These are phyloP conservation scores for Physcomitrellopsis africana DNA, from an alignment of 225 moss, liverwort and hornwort genomes.

Conservation along the genomic window DNA sequence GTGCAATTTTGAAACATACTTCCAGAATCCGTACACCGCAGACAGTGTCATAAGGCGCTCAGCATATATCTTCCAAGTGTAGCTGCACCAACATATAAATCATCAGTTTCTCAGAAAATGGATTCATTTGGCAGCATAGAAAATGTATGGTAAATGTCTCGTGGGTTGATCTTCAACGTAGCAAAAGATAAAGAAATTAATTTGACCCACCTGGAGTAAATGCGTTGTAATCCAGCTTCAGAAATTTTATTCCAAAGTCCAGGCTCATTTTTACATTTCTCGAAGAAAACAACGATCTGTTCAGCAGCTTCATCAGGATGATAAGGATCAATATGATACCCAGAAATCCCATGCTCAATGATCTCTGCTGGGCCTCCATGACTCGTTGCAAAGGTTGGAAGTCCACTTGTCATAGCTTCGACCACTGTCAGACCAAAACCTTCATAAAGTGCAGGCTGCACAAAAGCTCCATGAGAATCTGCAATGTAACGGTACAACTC, in stretches of 20 bases:
- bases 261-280: conserved; percentile 46
- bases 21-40: conserved; percentile 74
- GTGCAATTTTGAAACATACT: conserved; percentile 71
- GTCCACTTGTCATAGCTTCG: conserved; percentile 88
- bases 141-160: not conserved
- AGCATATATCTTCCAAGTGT: conserved; percentile 68
- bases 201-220: conserved; percentile 55
- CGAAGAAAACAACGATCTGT: conserved; percentile 61
- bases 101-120: not conserved
- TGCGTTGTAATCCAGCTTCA: conserved; percentile 71
- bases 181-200: not conserved
- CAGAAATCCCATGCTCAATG: conserved; percentile 70
- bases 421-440: conserved; percentile 87
- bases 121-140: not conserved
- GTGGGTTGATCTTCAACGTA: not conserved
- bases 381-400: conserved; percentile 81
- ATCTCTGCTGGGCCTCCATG: conserved; percentile 89
- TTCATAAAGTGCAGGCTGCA: conserved; percentile 91
- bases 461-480: conserved; percentile 71
- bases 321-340: conserved; percentile 87
- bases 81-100: conserved; percentile 40
- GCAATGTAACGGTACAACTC: conserved; percentile 89
- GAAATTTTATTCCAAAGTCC: conserved; percentile 62
- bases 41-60: conserved; percentile 70
- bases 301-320: conserved; percentile 58